Evolutionary conservation across 495 filamentous ascomycete species (phyloP).

Genomic region (Podospora bellae-mahoneyi): DNA sequence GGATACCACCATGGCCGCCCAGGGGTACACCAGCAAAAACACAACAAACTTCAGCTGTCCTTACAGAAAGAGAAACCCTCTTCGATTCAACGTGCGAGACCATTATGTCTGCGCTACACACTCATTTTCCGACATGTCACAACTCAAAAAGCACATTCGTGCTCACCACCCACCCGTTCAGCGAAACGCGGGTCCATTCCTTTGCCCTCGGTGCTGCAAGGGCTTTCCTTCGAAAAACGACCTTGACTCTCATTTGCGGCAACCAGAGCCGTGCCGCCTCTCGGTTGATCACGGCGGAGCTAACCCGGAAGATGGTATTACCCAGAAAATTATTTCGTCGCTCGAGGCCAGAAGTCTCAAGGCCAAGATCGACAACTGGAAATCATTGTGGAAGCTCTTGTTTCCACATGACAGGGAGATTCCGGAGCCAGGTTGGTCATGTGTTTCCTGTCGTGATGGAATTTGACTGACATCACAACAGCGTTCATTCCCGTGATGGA

Average conservation of each 20-base stretch:
- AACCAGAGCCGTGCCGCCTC: conserved; percentile 23
- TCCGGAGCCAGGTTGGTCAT: conserved; percentile 28
- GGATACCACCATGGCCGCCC: conserved; percentile 15
- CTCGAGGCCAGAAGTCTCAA: conserved; percentile 30
- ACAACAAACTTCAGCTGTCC: conserved; percentile 34
- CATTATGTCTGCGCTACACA: conserved; percentile 34
- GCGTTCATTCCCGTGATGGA: conserved; percentile 35
- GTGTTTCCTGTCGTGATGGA: neutral
- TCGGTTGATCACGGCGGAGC: conserved; percentile 29
- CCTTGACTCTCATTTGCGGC: conserved; percentile 28
- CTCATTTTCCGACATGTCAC: conserved; percentile 36
- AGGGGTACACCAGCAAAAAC: conserved; percentile 16
- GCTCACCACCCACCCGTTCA: conserved; percentile 34
- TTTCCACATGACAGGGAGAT: conserved; percentile 26
- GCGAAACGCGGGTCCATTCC: conserved; percentile 30
- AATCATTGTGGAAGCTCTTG: conserved; percentile 30
- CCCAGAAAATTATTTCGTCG: conserved; percentile 32
- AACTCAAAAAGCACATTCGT: conserved; percentile 36
- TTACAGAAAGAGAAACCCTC: conserved; percentile 39
- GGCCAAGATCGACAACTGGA: conserved; percentile 34
- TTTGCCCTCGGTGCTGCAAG: conserved; percentile 30
- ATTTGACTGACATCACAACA: conserved; percentile 2
- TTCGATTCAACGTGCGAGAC: conserved; percentile 37
- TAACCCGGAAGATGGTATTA: conserved; percentile 32
- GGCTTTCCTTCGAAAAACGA: conserved; percentile 30